Percentiles rank a stretch among this genome's conserved stretches.
These are phyloP conservation scores for Austropuccinia psidii DNA, from an alignment of 1,284 basidiomycete species.

Conservation along the genomic window DNA sequence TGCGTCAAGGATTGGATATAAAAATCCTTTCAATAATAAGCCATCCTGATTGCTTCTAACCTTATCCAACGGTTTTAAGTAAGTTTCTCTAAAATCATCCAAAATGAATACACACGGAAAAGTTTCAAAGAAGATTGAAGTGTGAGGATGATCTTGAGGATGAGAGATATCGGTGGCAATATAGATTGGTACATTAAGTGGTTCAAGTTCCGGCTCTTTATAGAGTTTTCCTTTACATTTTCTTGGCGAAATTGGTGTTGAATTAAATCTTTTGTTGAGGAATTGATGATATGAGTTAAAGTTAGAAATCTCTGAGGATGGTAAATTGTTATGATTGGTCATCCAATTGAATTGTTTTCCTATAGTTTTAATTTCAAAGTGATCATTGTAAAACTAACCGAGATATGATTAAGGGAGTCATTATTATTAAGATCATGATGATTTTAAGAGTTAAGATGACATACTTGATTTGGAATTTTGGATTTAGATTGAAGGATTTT, in stretches of 20 bases:
- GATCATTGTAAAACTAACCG: neutral
- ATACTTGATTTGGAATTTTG: neutral
- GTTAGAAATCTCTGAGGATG: neutral
- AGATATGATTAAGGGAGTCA: no score
- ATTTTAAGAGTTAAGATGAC: no score
- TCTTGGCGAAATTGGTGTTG: conserved; percentile 41
- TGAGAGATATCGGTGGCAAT: conserved; percentile 59
- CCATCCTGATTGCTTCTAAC: conserved; percentile 54
- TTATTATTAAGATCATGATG: no score
- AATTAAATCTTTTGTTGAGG: neutral
- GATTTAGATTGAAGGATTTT: neutral
- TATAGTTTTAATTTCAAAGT: neutral
- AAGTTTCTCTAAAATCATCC: conserved; percentile 52
- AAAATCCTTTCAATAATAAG: conserved; percentile 52
- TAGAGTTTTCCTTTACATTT: conserved; percentile 40
- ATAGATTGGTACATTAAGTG: conserved; percentile 60
- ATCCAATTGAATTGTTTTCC: neutral
- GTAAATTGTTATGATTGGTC: neutral
- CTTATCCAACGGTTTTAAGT: neutral
- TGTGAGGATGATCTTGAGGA: conserved; percentile 50
- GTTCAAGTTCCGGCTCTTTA: conserved; percentile 44
- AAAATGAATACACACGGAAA: conserved; percentile 67
- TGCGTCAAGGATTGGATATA: conserved; percentile 62
- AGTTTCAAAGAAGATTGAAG: conserved; percentile 54
- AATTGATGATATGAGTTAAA: neutral